Evolutionary conservation across 805 yeast genomes (phyloP).

Genomic region (Yarrowia porcina): DNA sequence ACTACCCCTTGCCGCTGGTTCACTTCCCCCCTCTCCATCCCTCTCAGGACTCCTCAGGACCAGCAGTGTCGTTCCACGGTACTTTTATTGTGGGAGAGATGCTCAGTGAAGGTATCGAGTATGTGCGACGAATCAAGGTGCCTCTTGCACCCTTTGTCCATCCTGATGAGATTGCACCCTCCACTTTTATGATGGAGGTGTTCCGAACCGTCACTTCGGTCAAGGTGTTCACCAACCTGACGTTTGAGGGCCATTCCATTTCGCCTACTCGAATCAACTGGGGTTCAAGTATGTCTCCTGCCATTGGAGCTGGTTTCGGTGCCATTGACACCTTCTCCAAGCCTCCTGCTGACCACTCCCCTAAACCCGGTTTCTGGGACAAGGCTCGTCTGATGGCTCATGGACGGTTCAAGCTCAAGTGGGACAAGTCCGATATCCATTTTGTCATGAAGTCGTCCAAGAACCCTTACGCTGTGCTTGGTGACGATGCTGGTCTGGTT

Average conservation of each 20-base stretch:
- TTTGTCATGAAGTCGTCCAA: slow-evolving; percentile 59
- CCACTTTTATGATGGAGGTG: slow-evolving; percentile 55
- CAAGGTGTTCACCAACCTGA: slow-evolving; percentile 63
- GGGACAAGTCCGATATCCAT: slow-evolving; percentile 47
- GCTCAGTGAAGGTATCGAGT: slow-evolving; percentile 48
- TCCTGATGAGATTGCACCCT: slow-evolving; percentile 39
- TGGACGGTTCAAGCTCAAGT: slow-evolving; percentile 56
- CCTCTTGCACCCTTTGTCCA: slow-evolving; percentile 51
- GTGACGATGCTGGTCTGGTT: slow-evolving; percentile 70
- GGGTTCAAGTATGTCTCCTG: slow-evolving; percentile 84
- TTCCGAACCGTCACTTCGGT: slow-evolving; percentile 75
- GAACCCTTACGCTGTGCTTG: slow-evolving; percentile 72
- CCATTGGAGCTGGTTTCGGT: slow-evolving; percentile 72
- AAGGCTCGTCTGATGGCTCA: slow-evolving; percentile 74
- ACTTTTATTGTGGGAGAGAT: slow-evolving; percentile 69
- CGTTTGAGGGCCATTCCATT: slow-evolving; percentile 52
- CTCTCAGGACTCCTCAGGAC: slow-evolving; percentile 38
- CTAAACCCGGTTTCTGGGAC: slow-evolving; percentile 90
- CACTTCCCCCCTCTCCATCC: slow-evolving; percentile 58
- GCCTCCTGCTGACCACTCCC: slow-evolving; percentile 85
- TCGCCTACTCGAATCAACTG: slow-evolving; percentile 67
- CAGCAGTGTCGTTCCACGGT: slow-evolving; percentile 50
- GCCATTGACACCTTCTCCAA: slow-evolving; percentile 81
- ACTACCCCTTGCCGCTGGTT: slow-evolving; percentile 80
- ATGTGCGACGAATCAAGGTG: slow-evolving; percentile 57